These are phyloP conservation scores for Polygonum aviculare DNA, from an alignment of 148 eudicot genomes.

Conservation along the genomic window DNA sequence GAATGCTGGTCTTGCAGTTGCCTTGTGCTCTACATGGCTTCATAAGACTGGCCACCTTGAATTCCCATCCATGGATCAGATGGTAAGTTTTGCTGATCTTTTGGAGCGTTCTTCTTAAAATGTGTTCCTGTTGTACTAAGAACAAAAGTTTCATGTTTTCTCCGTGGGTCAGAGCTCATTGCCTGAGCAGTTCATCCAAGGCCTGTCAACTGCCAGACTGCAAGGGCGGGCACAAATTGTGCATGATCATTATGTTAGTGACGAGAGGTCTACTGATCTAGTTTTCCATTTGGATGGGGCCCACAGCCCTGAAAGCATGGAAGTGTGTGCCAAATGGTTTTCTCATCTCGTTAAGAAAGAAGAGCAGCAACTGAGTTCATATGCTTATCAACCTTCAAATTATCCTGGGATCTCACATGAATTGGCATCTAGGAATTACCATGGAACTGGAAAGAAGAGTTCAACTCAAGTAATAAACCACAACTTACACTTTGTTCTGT, in stretches of 20 bases:
- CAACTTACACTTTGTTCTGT: not conserved
- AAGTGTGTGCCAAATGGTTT: constrained; percentile 95
- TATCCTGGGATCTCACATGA: constrained; percentile 24
- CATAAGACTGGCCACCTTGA: constrained; percentile 67
- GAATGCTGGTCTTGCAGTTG: constrained; percentile 94
- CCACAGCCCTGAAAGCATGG: constrained; percentile 99
- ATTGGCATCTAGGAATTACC: constrained; percentile 25
- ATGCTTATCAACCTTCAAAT: constrained; percentile 17
- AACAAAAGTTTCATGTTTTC: constrained; percentile 11
- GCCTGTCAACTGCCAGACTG: constrained; percentile 63
- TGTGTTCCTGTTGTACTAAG: not conserved
- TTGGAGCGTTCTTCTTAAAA: not conserved
- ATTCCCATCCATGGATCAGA: constrained; percentile 33
- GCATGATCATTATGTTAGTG: constrained; percentile 43
- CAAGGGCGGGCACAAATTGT: constrained; percentile 93
- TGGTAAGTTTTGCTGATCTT: constrained; percentile 28
- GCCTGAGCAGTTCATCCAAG: constrained; percentile 76
- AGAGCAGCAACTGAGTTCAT: constrained; percentile 18
- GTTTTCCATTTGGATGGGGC: constrained; percentile 94
- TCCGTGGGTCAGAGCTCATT: constrained; percentile 43
- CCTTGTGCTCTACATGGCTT: constrained; percentile 85
- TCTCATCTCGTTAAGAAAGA: constrained; percentile 45
- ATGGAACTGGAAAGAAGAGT: constrained; percentile 27
- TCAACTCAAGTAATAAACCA: constrained; percentile 52
- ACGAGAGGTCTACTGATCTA: constrained; percentile 56